These are phyloP conservation scores for Candida rishiriensis DNA, from an alignment of 805 yeast genomes.

Conservation along the genomic window DNA sequence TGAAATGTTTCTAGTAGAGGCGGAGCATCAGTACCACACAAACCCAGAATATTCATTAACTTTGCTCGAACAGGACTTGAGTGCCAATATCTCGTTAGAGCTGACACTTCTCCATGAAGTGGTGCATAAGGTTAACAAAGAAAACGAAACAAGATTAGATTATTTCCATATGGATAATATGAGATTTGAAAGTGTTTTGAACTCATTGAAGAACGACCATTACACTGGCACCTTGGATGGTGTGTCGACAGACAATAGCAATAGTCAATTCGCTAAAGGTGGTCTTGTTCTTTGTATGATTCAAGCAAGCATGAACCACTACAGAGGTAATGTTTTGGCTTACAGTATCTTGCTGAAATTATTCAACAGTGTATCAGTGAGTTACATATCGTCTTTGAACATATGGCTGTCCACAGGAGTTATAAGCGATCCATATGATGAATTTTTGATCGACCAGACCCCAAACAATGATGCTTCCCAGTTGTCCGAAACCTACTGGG, in stretches of 20 bases:
- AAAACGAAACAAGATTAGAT: constrained; percentile 36
- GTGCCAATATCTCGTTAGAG: constrained; percentile 30
- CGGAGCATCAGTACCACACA: constrained; percentile 51
- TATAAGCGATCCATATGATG: constrained; percentile 74
- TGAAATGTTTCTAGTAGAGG: constrained; percentile 29
- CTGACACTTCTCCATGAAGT: constrained; percentile 58
- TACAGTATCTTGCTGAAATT: constrained; percentile 47
- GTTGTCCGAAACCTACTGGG: constrained; percentile 60
- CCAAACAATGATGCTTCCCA: constrained; percentile 3
- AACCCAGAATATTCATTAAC: constrained; percentile 55
- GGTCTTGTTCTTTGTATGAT: constrained; percentile 65
- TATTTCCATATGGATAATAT: constrained; percentile 25
- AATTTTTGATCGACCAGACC: constrained; percentile 63
- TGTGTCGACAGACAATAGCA: constrained; percentile 47
- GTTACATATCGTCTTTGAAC: constrained; percentile 65
- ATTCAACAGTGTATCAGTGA: constrained; percentile 53
- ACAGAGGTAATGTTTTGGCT: constrained; percentile 62
- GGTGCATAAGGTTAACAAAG: constrained; percentile 45
- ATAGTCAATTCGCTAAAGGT: constrained; percentile 64
- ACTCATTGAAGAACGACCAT: constrained; percentile 36
- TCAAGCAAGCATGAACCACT: constrained; percentile 49
- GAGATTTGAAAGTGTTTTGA: constrained; percentile 29
- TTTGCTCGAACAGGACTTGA: constrained; percentile 49
- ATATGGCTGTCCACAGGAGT: constrained; percentile 77
- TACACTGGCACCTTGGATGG: constrained; percentile 44